Evolutionary conservation across 345 rosid species (phyloP), one percentile per base, ranked within the genome.

Genomic region (Boechera divaricarpa): DNA sequence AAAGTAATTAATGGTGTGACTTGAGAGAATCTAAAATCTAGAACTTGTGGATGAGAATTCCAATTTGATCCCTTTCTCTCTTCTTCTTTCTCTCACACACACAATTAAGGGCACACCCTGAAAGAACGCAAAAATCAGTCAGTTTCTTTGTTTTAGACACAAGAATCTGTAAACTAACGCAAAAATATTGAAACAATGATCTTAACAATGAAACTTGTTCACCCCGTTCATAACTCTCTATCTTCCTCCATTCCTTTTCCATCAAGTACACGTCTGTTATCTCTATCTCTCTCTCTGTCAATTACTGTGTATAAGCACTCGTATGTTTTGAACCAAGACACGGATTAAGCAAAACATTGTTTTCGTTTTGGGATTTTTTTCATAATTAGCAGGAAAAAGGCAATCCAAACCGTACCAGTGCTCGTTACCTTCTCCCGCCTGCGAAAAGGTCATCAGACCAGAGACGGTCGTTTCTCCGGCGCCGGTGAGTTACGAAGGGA

Each of bases 311-410:
- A 16, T 16, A 16, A 16, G 16, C 16, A 16, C 16, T 16, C 16
- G 16, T 16, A 63, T 18, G 52, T 28, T 47, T 49, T 39, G 12
- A 29, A 49, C 66, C 39, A 48, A 57, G 41, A 66, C 28, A 49
- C 8, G 3, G 31, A 21, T 32, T 13, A 26, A 58, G 8, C n/a
- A 26, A 62, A 54, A 2, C 45, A 16, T 39, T 55, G 12, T 21
- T 45, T 28, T 29, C n/a, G 16, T 24, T 21, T 39, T 57, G 10
- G 41, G n/a, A 49, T 31, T 45, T 13, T 8, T 57, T 44, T 21
- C 24, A 38, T 45, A 49, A 61, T 64, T 67, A 16, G 67, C 85
- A 87, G 96, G 83, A 74, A 84, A 67, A 76, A 85, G 77, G 63
- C 76, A 24, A 24, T 21, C 49, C 67, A 62, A 76, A 72, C 78